Conservation (phyloP, 306 rosid species). For the Quercus bicolor region DNA sequence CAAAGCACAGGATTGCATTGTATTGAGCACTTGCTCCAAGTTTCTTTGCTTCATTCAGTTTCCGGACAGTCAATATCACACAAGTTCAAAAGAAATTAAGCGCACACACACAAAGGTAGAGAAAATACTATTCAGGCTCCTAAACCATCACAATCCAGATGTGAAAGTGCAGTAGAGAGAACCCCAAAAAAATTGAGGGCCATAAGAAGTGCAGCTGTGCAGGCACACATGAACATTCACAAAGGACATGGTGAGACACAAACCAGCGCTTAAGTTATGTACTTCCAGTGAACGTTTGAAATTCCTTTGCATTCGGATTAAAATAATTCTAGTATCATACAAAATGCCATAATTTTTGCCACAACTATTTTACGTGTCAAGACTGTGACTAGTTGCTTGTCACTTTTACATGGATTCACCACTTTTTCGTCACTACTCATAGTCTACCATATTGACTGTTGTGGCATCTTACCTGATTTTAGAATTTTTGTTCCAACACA, state of each 20-base stretch:
- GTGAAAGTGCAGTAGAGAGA: background rate
- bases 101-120: background rate
- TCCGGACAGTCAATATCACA: slow-evolving; percentile 42
- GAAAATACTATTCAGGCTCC: background rate
- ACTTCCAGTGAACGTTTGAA: background rate
- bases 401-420: fast-evolving
- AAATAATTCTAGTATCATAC: fast-evolving
- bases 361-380: too few species aligned
- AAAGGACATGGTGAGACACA: background rate
- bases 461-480: too few species aligned
- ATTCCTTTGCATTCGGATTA: background rate
- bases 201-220: background rate
- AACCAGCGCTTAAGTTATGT: background rate
- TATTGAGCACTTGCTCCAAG: slow-evolving; percentile 65
- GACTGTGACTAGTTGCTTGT: fast-evolving
- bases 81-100: background rate
- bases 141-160: background rate
- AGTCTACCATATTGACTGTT: fast-evolving
- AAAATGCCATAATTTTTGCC: too few species aligned
- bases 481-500: background rate
- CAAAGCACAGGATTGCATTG: background rate
- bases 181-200: background rate
- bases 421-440: fast-evolving
- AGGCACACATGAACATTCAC: background rate
- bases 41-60: slow-evolving; percentile 70